A percentile compares a stretch with the other conserved stretches of the same genome.
phyloP scores from a whole-genome alignment of 176 grass and related monocot genomes.

The Stipa capillata region DNA sequence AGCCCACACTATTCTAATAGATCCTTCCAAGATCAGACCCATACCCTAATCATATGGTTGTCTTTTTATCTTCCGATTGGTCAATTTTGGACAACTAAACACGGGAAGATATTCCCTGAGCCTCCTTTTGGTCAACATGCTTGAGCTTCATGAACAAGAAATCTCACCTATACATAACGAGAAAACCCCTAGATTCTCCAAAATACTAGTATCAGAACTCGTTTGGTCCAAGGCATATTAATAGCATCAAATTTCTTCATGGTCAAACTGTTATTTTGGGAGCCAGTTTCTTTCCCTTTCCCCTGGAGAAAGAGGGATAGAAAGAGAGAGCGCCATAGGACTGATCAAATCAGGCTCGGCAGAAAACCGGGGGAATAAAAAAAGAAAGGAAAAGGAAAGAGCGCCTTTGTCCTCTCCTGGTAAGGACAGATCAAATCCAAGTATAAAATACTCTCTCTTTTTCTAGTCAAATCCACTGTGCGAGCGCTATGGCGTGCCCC shows the following conservation, averaged over 20 bases:
- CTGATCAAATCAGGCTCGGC: not conserved
- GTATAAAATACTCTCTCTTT: not conserved
- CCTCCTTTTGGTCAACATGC: not conserved
- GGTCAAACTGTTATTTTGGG: not conserved
- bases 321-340: not conserved
- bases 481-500: constrained; percentile 18
- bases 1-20: constrained; percentile 14
- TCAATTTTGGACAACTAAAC: constrained; percentile 14
- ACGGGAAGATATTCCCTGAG: not conserved
- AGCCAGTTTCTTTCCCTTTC: not conserved
- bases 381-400: not conserved
- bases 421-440: constrained; percentile 7
- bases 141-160: not conserved
- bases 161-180: not conserved
- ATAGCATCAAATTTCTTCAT: not conserved
- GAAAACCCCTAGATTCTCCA: not conserved
- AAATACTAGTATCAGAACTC: not conserved
- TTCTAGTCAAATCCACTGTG: not conserved
- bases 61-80: not conserved
- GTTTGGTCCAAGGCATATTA: not conserved
- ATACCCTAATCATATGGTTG: not conserved
- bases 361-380: not conserved
- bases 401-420: not conserved
- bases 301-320: not conserved
- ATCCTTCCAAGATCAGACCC: constrained; percentile 4